A percentile compares a stretch with the other conserved stretches of the same genome.
phyloP scores from a whole-genome alignment of 225 moss, liverwort and hornwort genomes.

The Pseudisothecium myosuroides region DNA sequence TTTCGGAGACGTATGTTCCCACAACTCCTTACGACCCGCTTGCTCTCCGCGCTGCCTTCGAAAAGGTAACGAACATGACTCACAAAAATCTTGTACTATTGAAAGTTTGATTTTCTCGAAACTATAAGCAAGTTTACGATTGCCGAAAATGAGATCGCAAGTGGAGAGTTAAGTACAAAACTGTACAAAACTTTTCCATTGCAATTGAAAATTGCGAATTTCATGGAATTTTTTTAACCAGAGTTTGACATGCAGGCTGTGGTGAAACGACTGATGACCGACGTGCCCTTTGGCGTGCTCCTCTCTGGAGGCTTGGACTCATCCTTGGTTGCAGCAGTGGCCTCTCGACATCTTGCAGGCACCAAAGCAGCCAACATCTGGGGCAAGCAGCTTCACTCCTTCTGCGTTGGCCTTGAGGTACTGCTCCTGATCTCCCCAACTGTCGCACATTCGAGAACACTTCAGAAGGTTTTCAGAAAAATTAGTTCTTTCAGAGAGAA shows the following conservation, averaged over 20 bases:
- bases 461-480: background rate
- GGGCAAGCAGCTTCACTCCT: constrained; percentile 72
- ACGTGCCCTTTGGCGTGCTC: constrained; percentile 82
- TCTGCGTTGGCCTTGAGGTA: constrained; percentile 70
- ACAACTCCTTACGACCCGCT: constrained; percentile 46
- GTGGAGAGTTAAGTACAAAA: background rate
- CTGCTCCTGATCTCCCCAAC: background rate
- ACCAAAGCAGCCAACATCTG: constrained; percentile 67
- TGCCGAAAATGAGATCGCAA: background rate
- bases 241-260: constrained; percentile 34
- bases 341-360: constrained; percentile 50
- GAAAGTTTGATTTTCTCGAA: background rate
- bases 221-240: background rate
- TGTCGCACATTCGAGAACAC: too few species aligned
- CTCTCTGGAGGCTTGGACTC: constrained; percentile 82
- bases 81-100: background rate
- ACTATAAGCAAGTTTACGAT: background rate
- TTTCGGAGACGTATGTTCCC: constrained; percentile 47
- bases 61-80: constrained; percentile 28
- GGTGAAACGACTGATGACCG: constrained; percentile 72
- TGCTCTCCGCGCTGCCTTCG: constrained; percentile 59
- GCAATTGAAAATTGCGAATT: background rate
- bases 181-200: too few species aligned
- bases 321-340: constrained; percentile 71
- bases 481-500: background rate